A percentile compares a stretch with the other conserved stretches of the same genome.
Evolutionary conservation across 176 grass and related monocot genomes (phyloP).

Genomic region (Musa troglodytarum): DNA sequence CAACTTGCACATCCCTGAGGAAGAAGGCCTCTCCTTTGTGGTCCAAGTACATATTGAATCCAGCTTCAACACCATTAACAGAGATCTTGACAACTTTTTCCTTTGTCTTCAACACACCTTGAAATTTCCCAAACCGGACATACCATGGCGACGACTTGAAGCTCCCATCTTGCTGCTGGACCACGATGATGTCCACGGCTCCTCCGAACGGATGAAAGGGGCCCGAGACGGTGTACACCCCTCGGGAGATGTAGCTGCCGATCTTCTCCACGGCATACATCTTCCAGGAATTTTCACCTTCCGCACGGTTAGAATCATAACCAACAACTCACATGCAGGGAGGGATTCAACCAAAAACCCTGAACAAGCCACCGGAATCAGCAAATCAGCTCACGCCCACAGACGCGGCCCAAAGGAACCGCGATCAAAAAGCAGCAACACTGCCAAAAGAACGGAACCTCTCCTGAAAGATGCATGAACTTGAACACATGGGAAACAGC

Average conservation of each 20-base stretch:
- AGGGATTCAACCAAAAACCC: neutral
- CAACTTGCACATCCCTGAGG: conserved; percentile 27
- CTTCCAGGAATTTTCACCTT: conserved; percentile 16
- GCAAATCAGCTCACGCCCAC: neutral
- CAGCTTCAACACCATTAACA: conserved; percentile 56
- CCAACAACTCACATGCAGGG: neutral
- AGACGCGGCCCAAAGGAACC: neutral
- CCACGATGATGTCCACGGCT: conserved; percentile 70
- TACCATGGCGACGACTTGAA: conserved; percentile 97
- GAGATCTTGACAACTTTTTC: conserved; percentile 75
- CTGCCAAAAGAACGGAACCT: neutral
- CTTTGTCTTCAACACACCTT: conserved; percentile 74
- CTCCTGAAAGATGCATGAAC: neutral
- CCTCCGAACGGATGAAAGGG: conserved; percentile 89
- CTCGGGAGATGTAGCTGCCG: conserved; percentile 37
- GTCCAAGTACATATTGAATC: conserved; percentile 80
- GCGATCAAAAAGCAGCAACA: too few relatives aligned
- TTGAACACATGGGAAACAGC: neutral
- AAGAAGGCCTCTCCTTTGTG: conserved; percentile 77
- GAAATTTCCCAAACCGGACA: conserved; percentile 87
- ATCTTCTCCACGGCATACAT: conserved; percentile 63
- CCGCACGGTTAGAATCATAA: conserved; percentile 19
- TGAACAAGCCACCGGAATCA: neutral
- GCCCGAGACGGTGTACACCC: conserved; percentile 46
- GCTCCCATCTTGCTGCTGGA: conserved; percentile 80